Evolutionary conservation across 495 filamentous ascomycete genomes (phyloP), one percentile per base, ranked within the genome.

Genomic region (Viridothelium virens): DNA sequence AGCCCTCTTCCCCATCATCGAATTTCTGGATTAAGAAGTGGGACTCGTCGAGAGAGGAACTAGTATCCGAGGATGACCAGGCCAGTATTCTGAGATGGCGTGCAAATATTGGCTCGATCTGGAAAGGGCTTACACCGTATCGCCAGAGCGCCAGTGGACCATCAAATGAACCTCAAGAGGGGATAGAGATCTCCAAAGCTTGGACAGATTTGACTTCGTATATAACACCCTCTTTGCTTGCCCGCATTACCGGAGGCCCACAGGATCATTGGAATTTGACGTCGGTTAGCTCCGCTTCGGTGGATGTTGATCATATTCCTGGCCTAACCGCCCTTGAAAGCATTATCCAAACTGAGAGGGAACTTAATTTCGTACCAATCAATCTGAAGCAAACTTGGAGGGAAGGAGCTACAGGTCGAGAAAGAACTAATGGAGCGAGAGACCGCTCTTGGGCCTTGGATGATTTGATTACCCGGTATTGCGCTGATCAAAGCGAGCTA

Each of bases 371-470:
- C 67, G 74, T 82, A 12, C 84, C 86, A 62, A 68, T 82, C 61
- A 78, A 83, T 67, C 68, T 77, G 61, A 77, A 77, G 59, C 74
- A 80, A 66, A 92, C 90, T 1, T 92, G 90, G 84, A 80, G 86
- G 50, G 80, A 84, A 46, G 84, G 83, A 0, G 86, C 87, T 5
- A 80, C 88, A 38, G 91, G 91, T 36, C 80, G 86, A 16, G 90
- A 88, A 71, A 80, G 86, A 66, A 92, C 86, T 14, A 85, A 90
- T 47, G 85, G 83, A 53, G 86, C 89, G 6, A 81, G 86, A 62
- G 90, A 93, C 76, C 73, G 87, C 6, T 86, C 83, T 38, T 91
- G 88, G 88, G 84, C 84, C n/a, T 70, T 91, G 61, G 79, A 78
- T 0, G 77, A 85, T 38, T 66, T 89, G 11, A 78, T 86, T 16